phyloP scores from a whole-genome alignment of 1,139 yeast genomes.

The Lodderomyces oxycetoniae region DNA sequence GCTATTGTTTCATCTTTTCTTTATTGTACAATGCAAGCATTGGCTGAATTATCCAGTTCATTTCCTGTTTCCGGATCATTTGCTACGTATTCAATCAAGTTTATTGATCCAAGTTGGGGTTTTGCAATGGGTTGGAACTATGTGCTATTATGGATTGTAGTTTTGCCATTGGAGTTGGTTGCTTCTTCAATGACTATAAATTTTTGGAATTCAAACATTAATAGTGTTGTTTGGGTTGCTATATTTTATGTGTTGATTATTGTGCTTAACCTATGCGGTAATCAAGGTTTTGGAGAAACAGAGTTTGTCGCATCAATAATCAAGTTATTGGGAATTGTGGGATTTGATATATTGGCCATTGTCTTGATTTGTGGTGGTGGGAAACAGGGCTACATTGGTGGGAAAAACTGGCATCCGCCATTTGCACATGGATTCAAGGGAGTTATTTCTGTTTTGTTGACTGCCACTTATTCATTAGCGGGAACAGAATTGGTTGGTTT shows the following conservation, averaged over 20 bases:
- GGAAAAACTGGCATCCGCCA: conserved; percentile 51
- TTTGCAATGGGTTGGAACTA: conserved; percentile 74
- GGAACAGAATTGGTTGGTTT: conserved; percentile 44
- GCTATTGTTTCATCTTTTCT: conserved; percentile 42
- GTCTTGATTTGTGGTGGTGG: conserved; percentile 67
- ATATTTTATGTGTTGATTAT: conserved; percentile 58
- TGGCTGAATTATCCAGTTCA: conserved; percentile 64
- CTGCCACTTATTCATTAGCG: conserved; percentile 43
- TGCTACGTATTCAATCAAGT: conserved; percentile 59
- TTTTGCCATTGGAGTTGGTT: conserved; percentile 65
- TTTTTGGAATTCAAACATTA: conserved; percentile 55
- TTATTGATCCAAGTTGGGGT: conserved; percentile 68
- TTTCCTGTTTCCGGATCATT: conserved; percentile 74
- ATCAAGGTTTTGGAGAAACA: conserved; percentile 63
- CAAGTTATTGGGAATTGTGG: conserved; percentile 59
- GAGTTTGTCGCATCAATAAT: conserved; percentile 58
- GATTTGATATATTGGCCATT: conserved; percentile 67
- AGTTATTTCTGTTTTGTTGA: conserved; percentile 35
- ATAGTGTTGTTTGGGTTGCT: conserved; percentile 65
- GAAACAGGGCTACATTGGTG: conserved; percentile 52
- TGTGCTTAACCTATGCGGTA: conserved; percentile 54
- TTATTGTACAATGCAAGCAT: conserved; percentile 62
- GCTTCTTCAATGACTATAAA: conserved; percentile 66
- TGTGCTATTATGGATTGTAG: conserved; percentile 64
- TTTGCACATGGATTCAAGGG: conserved; percentile 63